These are phyloP conservation scores for Calonectria fujianensis DNA, from an alignment of 2,329 filamentous ascomycete species.

Conservation along the genomic window DNA sequence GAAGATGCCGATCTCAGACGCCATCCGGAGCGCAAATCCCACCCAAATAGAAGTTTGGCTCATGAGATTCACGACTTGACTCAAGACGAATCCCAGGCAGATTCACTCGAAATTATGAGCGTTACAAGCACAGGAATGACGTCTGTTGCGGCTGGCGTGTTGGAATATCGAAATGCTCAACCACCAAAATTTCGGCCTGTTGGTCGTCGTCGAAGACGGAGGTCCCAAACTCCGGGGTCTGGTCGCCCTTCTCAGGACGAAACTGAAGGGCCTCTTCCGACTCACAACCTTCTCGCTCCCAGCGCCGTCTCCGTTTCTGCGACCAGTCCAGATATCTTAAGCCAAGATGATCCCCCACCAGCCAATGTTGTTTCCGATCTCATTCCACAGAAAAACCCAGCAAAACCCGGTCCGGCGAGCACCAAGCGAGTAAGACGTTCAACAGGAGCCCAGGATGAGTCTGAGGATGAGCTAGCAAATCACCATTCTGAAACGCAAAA, in stretches of 20 bases:
- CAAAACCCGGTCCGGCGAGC: neutral
- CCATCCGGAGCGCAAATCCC: neutral
- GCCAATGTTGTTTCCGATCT: constrained; percentile 53
- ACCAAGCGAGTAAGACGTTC: constrained; percentile 43
- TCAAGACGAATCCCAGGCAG: constrained; percentile 46
- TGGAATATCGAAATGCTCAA: constrained; percentile 50
- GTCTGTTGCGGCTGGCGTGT: constrained; percentile 34
- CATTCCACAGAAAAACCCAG: constrained; percentile 29
- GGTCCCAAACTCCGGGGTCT: neutral
- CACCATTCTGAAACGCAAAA: constrained; percentile 30
- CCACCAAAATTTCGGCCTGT: constrained; percentile 23
- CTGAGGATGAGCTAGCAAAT: constrained; percentile 57
- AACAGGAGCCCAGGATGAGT: constrained; percentile 30
- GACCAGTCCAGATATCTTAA: constrained; percentile 54
- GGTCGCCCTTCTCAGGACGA: constrained; percentile 19
- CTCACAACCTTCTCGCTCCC: constrained; percentile 25
- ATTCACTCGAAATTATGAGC: constrained; percentile 47
- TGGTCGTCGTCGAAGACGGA: constrained; percentile 39
- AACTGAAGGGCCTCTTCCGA: neutral
- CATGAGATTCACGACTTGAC: constrained; percentile 45
- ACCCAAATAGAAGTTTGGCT: constrained; percentile 2
- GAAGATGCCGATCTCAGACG: constrained; percentile 4
- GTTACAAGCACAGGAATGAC: constrained; percentile 40
- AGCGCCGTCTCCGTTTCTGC: neutral
- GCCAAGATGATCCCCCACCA: constrained; percentile 44